Base-by-base conservation (phyloP, 345 rosid species). In the Lenwebbia sp. region DNA sequence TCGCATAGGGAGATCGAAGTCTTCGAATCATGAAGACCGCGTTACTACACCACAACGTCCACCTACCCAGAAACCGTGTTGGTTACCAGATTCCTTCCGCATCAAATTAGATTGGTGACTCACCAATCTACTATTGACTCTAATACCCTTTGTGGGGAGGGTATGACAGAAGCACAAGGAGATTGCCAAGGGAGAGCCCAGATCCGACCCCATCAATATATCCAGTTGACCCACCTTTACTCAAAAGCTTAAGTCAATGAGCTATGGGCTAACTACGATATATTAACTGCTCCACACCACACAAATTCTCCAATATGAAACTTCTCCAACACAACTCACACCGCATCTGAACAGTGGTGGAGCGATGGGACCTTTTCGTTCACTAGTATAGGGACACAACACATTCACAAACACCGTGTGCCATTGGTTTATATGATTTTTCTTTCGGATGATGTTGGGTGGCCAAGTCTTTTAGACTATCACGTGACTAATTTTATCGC, bases 211-310 rank as follows among this genome's bases (percentile, higher is more conserved):
- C 1, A 1, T 62, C 10, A 14, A 28, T 5, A 62, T 62, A 62
- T 28, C 3, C 10, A 28, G 0, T 28, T 15, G 33, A 62, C 7
- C 3, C 11, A 62, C 5, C 14, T 62, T 62, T 62, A 62, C 30
- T 2, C 3, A 28, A 65, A 65, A 1, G 0, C 9, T 33, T 30
- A 15, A 0, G 0, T 33, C 0, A 1, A 65, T 65, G 13, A 17
- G 6, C 33, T 33, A 15, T 65, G 3, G 0, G 1, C 2, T 2
- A 65, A 30, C 0, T 30, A 30, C 4, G 19, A 33, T 65, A 65
- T 30, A 8, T 30, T 7, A 62, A 49, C 51, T 14, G 6, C 6
- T 52, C 5, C 6, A 52, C 19, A 52, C 54, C 1, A 52, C 3
- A 52, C 1, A 3, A 0, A 52, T 52, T 52, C 6, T 52, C 1